Percentiles rank a stretch among this genome's conserved stretches.
Evolutionary conservation across 225 moss, liverwort and hornwort species (phyloP).

Genomic region (Marchantia polymorpha): DNA sequence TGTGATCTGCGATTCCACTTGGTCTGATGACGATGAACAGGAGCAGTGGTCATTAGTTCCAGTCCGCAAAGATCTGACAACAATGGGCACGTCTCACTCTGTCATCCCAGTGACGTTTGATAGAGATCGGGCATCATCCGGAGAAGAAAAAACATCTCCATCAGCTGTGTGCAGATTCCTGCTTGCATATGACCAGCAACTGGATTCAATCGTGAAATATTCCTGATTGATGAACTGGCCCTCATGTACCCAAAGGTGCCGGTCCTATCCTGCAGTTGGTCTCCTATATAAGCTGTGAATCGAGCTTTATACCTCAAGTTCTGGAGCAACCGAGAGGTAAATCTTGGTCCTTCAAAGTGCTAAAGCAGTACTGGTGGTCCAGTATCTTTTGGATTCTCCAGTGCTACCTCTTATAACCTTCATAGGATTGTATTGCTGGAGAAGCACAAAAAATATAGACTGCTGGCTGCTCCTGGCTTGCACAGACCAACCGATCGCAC

Average conservation of each 20-base stretch:
- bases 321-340: constrained; percentile 1
- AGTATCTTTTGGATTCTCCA: not conserved
- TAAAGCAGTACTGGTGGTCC: not conserved
- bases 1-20: not conserved
- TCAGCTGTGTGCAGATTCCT: not conserved
- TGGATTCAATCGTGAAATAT: not conserved
- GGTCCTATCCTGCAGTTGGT: not conserved
- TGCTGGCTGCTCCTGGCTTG: constrained; percentile 7
- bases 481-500: not conserved
- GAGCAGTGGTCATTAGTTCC: not conserved
- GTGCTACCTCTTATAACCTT: not conserved
- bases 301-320: not conserved
- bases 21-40: not conserved
- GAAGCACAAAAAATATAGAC: not conserved
- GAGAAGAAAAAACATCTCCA: not conserved
- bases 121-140: not conserved
- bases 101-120: not conserved
- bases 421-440: not conserved
- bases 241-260: no score
- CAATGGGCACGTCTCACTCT: not conserved
- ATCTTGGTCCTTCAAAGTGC: constrained; percentile 1
- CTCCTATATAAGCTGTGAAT: not conserved
- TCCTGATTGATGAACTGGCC: no score
- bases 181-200: not conserved
- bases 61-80: not conserved